Percentiles rank a stretch among this genome's conserved stretches.
These are phyloP conservation scores for Hypsizygus marmoreus DNA, from an alignment of 768 basidiomycete species.

Conservation along the genomic window DNA sequence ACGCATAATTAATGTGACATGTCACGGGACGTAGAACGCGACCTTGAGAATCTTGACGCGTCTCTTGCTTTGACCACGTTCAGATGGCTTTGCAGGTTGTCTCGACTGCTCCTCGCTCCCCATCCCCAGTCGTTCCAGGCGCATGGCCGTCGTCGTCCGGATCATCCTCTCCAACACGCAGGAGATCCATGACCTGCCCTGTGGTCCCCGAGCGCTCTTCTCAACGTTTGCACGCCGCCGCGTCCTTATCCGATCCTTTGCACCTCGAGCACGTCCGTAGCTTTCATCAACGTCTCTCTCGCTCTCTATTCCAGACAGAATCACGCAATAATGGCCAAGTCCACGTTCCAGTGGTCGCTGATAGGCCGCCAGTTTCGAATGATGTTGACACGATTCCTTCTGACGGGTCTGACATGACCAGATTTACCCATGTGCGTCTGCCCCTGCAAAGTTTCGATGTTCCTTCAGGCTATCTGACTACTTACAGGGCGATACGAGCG, in stretches of 20 bases:
- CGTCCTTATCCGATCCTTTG: conserved; percentile 8
- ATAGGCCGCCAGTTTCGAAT: not conserved
- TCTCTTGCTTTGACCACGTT: conserved; percentile 4
- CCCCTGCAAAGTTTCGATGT: not conserved
- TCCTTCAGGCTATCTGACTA: not conserved
- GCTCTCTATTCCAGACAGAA: conserved; percentile 7
- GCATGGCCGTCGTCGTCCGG: conserved; percentile 40
- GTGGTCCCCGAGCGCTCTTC: conserved; percentile 6
- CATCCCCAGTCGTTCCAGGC: conserved; percentile 40
- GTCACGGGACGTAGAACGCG: not conserved
- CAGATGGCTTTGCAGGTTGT: conserved; percentile 6
- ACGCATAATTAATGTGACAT: not conserved
- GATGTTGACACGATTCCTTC: conserved; percentile 10
- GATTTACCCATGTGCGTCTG: conserved; percentile 16
- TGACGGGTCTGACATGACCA: conserved; percentile 23
- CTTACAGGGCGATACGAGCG: conserved; percentile 4
- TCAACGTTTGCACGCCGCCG: not conserved
- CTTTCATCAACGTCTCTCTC: conserved; percentile 28
- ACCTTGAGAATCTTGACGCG: conserved; percentile 1
- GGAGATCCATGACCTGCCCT: conserved; percentile 23
- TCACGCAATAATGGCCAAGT: conserved; percentile 4
- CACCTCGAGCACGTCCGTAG: conserved; percentile 30
- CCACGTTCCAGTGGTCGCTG: conserved; percentile 2
- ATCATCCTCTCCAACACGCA: conserved; percentile 14
- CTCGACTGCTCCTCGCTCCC: conserved; percentile 22